These are phyloP conservation scores for Fusarium setosum DNA, from an alignment of 2,329 filamentous ascomycete genomes.

Conservation along the genomic window DNA sequence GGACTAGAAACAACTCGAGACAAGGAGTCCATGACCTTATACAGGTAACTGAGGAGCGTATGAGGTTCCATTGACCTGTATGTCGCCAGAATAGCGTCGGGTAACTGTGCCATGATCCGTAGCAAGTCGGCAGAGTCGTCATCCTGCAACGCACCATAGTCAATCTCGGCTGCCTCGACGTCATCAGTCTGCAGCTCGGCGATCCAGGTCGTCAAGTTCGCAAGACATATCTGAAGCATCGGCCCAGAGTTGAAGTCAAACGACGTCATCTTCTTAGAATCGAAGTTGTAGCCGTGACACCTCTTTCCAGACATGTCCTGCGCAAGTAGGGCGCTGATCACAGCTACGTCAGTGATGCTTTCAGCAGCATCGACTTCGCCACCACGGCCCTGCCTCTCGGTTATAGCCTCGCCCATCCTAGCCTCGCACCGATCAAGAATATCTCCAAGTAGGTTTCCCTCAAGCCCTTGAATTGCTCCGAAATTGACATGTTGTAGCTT, in stretches of 20 bases:
- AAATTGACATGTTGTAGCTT: slow-evolving; percentile 56
- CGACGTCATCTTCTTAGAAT: slow-evolving; percentile 17
- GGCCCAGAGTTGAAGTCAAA: neutral
- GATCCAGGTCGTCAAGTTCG: neutral
- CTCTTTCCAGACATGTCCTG: slow-evolving; percentile 38
- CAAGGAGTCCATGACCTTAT: slow-evolving; percentile 9
- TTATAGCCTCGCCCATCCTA: neutral
- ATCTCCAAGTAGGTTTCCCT: slow-evolving; percentile 5
- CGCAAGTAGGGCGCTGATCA: slow-evolving; percentile 12
- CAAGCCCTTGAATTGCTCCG: slow-evolving; percentile 60
- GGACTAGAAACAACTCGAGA: neutral
- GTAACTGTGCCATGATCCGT: slow-evolving; percentile 70
- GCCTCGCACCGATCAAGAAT: slow-evolving; percentile 10
- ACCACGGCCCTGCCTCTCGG: neutral
- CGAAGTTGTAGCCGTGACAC: slow-evolving; percentile 32
- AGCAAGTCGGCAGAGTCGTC: slow-evolving; percentile 52
- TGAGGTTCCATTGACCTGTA: slow-evolving; percentile 73
- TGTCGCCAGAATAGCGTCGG: slow-evolving; percentile 71
- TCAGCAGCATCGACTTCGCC: neutral
- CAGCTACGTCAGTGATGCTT: slow-evolving; percentile 1
- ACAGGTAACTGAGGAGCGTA: slow-evolving; percentile 71
- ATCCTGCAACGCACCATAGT: slow-evolving; percentile 3
- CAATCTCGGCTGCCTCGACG: neutral
- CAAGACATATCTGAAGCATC: neutral
- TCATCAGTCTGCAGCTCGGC: neutral